A percentile compares a stretch with the other conserved stretches of the same genome.
These are phyloP conservation scores for Gymnopilus dilepis DNA, from an alignment of 768 basidiomycete genomes.

Conservation along the genomic window DNA sequence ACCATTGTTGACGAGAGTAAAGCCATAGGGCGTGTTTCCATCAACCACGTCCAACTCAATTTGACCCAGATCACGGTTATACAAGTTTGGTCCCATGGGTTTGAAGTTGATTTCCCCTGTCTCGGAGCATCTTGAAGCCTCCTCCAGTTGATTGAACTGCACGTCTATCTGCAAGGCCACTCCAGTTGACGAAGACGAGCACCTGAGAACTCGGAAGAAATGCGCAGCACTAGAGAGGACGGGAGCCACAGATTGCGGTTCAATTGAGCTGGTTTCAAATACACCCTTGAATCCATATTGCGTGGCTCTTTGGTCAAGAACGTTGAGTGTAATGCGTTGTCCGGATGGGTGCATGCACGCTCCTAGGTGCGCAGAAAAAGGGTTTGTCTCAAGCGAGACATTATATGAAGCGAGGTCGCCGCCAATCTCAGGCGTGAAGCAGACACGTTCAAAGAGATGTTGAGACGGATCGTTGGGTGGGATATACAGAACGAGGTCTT, in stretches of 20 bases:
- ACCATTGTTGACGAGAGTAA: slow-evolving; percentile 19
- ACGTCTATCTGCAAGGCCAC: background rate
- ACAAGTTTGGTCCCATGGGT: slow-evolving; percentile 13
- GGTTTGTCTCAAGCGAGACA: background rate
- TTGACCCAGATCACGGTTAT: background rate
- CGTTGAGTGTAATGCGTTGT: background rate
- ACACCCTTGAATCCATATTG: slow-evolving; percentile 13
- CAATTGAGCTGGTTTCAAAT: background rate
- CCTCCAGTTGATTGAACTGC: slow-evolving; percentile 9
- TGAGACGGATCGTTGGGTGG: background rate
- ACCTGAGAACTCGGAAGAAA: slow-evolving; percentile 17
- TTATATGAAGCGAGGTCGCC: background rate
- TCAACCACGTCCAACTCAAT: slow-evolving; percentile 15
- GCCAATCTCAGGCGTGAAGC: background rate
- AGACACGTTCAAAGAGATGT: background rate
- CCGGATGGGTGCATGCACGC: background rate
- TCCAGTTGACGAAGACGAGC: background rate
- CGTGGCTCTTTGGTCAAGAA: slow-evolving; percentile 9
- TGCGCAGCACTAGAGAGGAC: slow-evolving; percentile 13
- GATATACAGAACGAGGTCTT: background rate
- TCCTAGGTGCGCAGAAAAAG: background rate
- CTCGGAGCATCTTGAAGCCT: background rate
- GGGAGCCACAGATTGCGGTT: background rate
- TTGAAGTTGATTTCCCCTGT: background rate
- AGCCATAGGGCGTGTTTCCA: slow-evolving; percentile 14